phyloP scores from a whole-genome alignment of 208 protist species.

The Leishmania major region DNA sequence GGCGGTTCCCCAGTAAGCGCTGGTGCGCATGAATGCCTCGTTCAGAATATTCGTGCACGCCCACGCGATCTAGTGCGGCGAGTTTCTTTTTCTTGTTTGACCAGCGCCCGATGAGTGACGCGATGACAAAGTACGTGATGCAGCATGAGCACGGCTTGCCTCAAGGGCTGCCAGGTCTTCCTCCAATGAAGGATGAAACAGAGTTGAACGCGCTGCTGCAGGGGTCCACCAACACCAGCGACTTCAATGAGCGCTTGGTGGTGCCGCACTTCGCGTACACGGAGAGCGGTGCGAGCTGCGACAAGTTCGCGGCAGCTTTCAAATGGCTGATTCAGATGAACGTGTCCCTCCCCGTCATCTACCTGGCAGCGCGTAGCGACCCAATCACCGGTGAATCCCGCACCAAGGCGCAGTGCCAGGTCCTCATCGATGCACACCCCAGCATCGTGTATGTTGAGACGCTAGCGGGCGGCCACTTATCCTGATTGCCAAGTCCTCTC shows the following conservation, averaged over 20 bases:
- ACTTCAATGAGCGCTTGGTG: constrained; percentile 52
- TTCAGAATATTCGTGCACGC: constrained; percentile 54
- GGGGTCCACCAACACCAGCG: constrained; percentile 26
- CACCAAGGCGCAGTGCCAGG: constrained; percentile 41
- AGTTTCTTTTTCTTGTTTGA: constrained; percentile 28
- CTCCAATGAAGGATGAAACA: constrained; percentile 22
- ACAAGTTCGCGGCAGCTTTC: constrained; percentile 39
- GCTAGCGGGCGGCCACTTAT: constrained; percentile 59
- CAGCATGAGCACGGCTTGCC: constrained; percentile 39
- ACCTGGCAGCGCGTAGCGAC: constrained; percentile 48
- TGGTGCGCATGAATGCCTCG: constrained; percentile 40
- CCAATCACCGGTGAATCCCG: constrained; percentile 36
- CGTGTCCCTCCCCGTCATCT: constrained; percentile 37
- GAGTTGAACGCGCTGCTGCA: constrained; percentile 17
- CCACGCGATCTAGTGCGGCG: constrained; percentile 25
- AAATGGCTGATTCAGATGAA: constrained; percentile 37
- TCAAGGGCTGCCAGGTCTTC: constrained; percentile 27
- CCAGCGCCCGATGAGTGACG: constrained; percentile 31
- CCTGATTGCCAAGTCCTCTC: constrained; percentile 46
- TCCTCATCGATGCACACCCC: constrained; percentile 29
- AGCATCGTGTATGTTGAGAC: constrained; percentile 63
- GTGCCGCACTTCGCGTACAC: constrained; percentile 57
- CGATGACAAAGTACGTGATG: constrained; percentile 37
- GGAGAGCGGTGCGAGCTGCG: constrained; percentile 39
- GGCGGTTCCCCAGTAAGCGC: constrained; percentile 33